phyloP scores from a whole-genome alignment of 106 monocot genomes.

The Alisma plantagoaquatica region DNA sequence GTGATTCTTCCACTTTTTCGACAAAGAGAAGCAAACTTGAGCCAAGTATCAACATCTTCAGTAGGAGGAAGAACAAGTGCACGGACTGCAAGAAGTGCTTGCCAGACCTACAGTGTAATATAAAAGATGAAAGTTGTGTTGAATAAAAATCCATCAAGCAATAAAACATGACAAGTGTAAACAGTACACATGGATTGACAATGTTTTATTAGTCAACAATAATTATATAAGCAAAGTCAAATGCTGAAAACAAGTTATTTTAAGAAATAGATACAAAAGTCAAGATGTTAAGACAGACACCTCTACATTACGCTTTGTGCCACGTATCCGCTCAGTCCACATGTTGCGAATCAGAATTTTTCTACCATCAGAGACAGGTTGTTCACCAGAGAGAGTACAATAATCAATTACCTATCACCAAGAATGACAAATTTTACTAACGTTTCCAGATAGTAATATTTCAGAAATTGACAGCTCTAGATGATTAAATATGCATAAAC shows the following conservation, averaged over 20 bases:
- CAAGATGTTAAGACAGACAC: constrained; percentile 18
- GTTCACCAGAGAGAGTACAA: constrained; percentile 73
- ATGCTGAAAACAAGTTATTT: too few relatives aligned
- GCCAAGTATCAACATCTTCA: constrained; percentile 95
- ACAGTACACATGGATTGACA: neutral
- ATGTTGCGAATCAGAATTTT: constrained; percentile 90
- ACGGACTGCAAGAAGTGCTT: constrained; percentile 86
- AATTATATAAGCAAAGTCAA: too few relatives aligned
- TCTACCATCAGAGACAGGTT: constrained; percentile 64
- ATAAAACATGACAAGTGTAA: too few relatives aligned
- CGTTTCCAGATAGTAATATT: neutral
- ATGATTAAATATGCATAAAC: constrained; percentile 11
- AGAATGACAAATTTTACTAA: constrained; percentile 1
- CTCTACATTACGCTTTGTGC: constrained; percentile 95
- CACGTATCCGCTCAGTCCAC: constrained; percentile 98
- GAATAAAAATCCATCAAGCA: too few relatives aligned
- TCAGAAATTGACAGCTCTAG: neutral
- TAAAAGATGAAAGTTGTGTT: neutral
- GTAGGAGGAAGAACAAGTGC: constrained; percentile 90
- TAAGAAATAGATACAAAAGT: neutral
- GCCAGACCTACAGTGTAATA: constrained; percentile 66
- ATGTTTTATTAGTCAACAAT: neutral
- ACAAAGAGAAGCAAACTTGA: constrained; percentile 98
- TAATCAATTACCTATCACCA: constrained; percentile 84
- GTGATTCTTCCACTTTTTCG: constrained; percentile 87